Percentiles rank a stretch among this genome's conserved stretches.
Conservation (phyloP, 2,329 filamentous ascomycete species). For the Talaromyces sp. region DNA sequence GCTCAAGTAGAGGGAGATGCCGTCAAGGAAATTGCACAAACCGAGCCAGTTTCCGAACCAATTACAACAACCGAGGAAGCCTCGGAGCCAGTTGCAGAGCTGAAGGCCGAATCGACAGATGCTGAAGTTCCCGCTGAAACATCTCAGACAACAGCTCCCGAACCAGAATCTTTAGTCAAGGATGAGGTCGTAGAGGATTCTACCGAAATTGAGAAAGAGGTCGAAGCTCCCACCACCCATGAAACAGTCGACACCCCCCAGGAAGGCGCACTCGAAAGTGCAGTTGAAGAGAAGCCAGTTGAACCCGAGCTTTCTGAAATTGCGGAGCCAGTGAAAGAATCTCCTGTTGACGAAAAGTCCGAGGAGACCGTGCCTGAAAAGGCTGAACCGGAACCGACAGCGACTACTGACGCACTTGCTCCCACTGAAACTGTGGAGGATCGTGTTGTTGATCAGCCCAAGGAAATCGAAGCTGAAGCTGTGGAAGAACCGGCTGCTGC, state of each 20-base stretch:
- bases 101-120: background rate
- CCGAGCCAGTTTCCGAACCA: background rate
- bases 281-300: background rate
- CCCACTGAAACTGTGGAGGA: background rate
- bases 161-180: background rate
- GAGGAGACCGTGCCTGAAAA: background rate
- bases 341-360: background rate
- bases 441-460: background rate
- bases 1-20: background rate
- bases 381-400: background rate
- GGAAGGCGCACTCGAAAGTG: background rate
- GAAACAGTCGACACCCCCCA: background rate
- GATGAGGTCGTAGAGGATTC: background rate
- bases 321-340: background rate
- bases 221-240: background rate
- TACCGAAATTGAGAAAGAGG: background rate
- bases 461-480: background rate
- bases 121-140: background rate
- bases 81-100: background rate
- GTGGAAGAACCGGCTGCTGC: background rate
- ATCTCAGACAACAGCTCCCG: background rate
- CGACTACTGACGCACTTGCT: background rate
- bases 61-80: background rate
- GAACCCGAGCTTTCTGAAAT: background rate
- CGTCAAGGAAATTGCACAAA: background rate